Base-by-base conservation (phyloP, 345 rosid species). In the Eucalyptus sp. region DNA sequence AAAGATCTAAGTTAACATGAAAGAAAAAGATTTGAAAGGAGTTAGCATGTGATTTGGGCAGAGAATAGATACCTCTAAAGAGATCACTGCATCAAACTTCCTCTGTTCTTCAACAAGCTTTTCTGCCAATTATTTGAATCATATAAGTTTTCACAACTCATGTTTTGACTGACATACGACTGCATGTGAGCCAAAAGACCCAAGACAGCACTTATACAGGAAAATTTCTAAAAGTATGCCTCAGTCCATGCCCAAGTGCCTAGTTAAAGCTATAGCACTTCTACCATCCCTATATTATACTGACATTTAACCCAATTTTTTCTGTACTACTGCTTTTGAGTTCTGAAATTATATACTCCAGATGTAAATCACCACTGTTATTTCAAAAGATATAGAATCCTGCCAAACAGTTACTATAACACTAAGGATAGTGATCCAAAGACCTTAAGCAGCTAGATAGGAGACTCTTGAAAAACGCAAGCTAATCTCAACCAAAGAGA, bases 31-130 rank as follows among this genome's bases (percentile, higher is more conserved):
- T 58, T 12, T 51, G 44, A 11, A 50, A 51, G 44, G 14, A 15
- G 43, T 86, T 0, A 51, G 10, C 37, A 27, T 48, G 44, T 4
- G 64, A 41, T 86, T 50, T 41, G 43, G 83, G 5, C 62, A 50
- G 18, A 87, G 86, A 43, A 62, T 81, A 89, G 89, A 86, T 71
- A 96, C 99, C 98, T 97, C 99, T 87, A 95, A 90, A 89, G 99
- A 90, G 90, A 97, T 94, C 91, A 96, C 99, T 88, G 94, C 98
- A 86, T 97, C 99, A 89, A 95, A 97, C 90, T 89, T 93, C 94
- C 92, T 91, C 88, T 95, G 95, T 86, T 97, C 99, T 84, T 96
- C 98, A 87, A 94, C 96, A 49, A 97, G 95, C 91, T 92, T 95
- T 87, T 96, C 98, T 97, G 97, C 60, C 8, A 89, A 92, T 81